Evolutionary conservation across 805 yeast species (phyloP).

Genomic region (Cyberlindnera americana): DNA sequence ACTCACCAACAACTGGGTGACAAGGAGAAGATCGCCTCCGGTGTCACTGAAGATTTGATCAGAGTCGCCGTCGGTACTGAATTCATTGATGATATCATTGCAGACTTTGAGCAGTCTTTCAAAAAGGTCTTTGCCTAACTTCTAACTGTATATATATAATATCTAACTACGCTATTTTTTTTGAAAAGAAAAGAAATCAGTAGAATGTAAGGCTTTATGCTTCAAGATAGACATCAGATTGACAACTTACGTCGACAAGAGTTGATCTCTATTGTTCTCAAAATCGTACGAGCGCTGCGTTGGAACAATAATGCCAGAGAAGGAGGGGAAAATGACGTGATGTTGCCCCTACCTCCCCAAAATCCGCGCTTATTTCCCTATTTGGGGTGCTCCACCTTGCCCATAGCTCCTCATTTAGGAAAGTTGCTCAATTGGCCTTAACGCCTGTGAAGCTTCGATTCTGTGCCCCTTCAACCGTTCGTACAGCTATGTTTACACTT

Average conservation of each 20-base stretch:
- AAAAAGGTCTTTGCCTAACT: constrained; percentile 44
- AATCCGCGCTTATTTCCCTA: not conserved
- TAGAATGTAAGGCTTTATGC: too few relatives aligned
- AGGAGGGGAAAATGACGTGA: too few relatives aligned
- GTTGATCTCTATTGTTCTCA: too few relatives aligned
- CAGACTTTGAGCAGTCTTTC: constrained; percentile 85
- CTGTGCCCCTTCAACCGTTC: not conserved
- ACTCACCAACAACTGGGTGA: constrained; percentile 90
- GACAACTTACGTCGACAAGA: too few relatives aligned
- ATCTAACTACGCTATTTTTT: too few relatives aligned
- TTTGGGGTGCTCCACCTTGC: not conserved
- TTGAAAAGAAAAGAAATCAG: too few relatives aligned
- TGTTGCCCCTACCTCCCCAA: not conserved
- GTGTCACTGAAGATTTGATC: constrained; percentile 85
- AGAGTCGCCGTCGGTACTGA: constrained; percentile 92
- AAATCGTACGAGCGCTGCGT: not conserved
- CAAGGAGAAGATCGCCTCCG: constrained; percentile 75
- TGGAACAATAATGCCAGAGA: too few relatives aligned
- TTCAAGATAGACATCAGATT: too few relatives aligned
- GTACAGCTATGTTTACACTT: constrained; percentile 7
- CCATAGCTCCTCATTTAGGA: not conserved
- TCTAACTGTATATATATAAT: too few relatives aligned
- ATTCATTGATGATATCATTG: constrained; percentile 85
- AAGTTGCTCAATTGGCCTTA: constrained; percentile 1
- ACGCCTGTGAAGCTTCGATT: not conserved